Evolutionary conservation across 2,329 filamentous ascomycete species (phyloP).

Genomic region (Fusarium sp.): DNA sequence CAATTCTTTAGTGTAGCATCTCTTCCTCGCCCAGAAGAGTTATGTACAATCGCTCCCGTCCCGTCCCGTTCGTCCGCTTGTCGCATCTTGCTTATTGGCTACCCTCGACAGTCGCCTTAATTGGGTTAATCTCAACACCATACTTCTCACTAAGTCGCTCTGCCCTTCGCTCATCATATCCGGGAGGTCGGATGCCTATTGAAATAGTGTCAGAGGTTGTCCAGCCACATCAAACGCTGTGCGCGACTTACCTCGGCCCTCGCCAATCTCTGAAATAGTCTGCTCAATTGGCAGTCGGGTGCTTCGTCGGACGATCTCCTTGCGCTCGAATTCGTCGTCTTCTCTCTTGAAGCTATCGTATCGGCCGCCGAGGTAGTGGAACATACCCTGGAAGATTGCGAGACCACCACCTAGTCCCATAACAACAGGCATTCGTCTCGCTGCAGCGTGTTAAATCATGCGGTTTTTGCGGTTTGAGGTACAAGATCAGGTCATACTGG

Average conservation of each 20-base stretch:
- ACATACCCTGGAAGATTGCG: slow-evolving; percentile 67
- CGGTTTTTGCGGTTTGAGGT: background rate
- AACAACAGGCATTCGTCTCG: slow-evolving; percentile 70
- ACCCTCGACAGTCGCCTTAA: slow-evolving; percentile 60
- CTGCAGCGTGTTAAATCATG: slow-evolving; percentile 41
- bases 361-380: slow-evolving; percentile 74
- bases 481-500: slow-evolving; percentile 73
- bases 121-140: slow-evolving; percentile 81
- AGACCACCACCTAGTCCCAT: slow-evolving; percentile 71
- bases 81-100: slow-evolving; percentile 47
- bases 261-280: slow-evolving; percentile 82
- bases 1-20: slow-evolving; percentile 53
- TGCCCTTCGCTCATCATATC: slow-evolving; percentile 85
- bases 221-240: background rate
- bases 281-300: slow-evolving; percentile 80
- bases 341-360: slow-evolving; percentile 62
- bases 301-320: slow-evolving; percentile 77
- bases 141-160: slow-evolving; percentile 87
- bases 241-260: slow-evolving; percentile 77
- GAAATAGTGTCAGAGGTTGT: slow-evolving; percentile 24
- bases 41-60: slow-evolving; percentile 48
- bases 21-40: slow-evolving; percentile 48
- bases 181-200: slow-evolving; percentile 79
- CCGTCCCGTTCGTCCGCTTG: slow-evolving; percentile 41
- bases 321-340: slow-evolving; percentile 77